Evolutionary conservation across 192 early-diverging fungal genomes (phyloP), one percentile per base, ranked within the genome.

Genomic region (Backusella mclennaniae): DNA sequence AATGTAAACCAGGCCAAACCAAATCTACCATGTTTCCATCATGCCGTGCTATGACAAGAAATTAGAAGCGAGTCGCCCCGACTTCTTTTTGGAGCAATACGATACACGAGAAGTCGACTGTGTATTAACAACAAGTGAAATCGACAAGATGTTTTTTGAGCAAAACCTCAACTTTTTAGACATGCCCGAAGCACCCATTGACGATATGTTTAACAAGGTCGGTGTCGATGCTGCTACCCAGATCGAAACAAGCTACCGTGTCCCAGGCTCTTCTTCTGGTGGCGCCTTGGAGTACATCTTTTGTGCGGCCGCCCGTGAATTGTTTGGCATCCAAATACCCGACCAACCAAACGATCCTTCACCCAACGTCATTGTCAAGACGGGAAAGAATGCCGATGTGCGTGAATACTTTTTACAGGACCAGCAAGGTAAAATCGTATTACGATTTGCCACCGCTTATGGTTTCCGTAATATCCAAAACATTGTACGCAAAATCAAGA

Each of bases 21-120:
- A 85, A 66, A 92, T 98, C 31, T 98, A 96, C 80, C 98, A 99
- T 80, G 93, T 98, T 14, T 84, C 93, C 3, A 86, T 99, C 31
- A 98, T 98, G 98, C 97, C 97, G 38, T 99, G 98, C 83, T 99
- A 96, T 74, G 98, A 99, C 82, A 99, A 98, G 80, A 99, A 99
- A 84, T 89, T 99, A 19, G 98, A 99, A 83, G 98, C 97, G 0
- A 97, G 95, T 35, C 89, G 98, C 19, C 85, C 87, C 39, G 96
- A 98, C 77, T 98, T 99, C 79, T 95, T 93, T 85, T 88, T 82
- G 73, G 93, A 96, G 73, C 49, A 93, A 33, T 95, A 91, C 78
- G 71, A 88, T 56, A 95, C 95, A 0, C 90, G 96, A 31, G 98
- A 99, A 77, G 96, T 98, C 1, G 98, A 99, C 80, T 96, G 95